Conservation (phyloP, 2,329 filamentous ascomycete species). For the Aspergillus spinulosporus region DNA sequence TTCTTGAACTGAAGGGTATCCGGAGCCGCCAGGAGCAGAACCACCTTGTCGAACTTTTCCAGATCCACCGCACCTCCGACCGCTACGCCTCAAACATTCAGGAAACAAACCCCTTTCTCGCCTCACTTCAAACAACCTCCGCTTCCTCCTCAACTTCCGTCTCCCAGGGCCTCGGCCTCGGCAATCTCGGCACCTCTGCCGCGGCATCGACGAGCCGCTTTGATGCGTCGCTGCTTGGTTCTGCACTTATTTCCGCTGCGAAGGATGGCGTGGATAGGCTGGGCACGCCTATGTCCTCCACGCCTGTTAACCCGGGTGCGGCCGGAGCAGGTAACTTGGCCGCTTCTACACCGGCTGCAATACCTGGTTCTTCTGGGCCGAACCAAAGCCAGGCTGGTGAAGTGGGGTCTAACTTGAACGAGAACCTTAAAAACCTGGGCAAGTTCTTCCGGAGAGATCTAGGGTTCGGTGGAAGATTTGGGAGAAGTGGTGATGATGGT, state of each 20-base stretch:
- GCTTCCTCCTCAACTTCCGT: slow-evolving; percentile 40
- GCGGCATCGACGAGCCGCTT: slow-evolving; percentile 59
- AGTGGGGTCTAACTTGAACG: slow-evolving; percentile 68
- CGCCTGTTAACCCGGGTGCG: slow-evolving; percentile 26
- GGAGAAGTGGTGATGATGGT: slow-evolving; percentile 42
- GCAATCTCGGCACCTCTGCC: slow-evolving; percentile 38
- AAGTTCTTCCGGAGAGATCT: slow-evolving; percentile 94
- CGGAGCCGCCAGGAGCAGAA: slow-evolving; percentile 74
- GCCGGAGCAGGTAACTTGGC: slow-evolving; percentile 31
- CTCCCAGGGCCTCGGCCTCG: slow-evolving; percentile 50
- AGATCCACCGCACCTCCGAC: slow-evolving; percentile 71
- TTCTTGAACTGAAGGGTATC: slow-evolving; percentile 93
- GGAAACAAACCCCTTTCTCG: slow-evolving; percentile 68
- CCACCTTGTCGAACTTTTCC: slow-evolving; percentile 84
- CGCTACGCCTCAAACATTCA: slow-evolving; percentile 67
- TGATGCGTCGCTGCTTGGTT: slow-evolving; percentile 78
- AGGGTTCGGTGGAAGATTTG: slow-evolving; percentile 72
- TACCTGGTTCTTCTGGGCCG: slow-evolving; percentile 28
- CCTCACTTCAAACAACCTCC: slow-evolving; percentile 54
- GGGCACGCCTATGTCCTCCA: slow-evolving; percentile 59
- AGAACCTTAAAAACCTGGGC: slow-evolving; percentile 91
- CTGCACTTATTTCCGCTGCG: slow-evolving; percentile 83
- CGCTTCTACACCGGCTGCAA: slow-evolving; percentile 26
- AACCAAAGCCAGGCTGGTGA: slow-evolving; percentile 24
- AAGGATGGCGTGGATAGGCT: slow-evolving; percentile 79